phyloP scores from a whole-genome alignment of 148 eudicot species.

The Selenicereus undatus region DNA sequence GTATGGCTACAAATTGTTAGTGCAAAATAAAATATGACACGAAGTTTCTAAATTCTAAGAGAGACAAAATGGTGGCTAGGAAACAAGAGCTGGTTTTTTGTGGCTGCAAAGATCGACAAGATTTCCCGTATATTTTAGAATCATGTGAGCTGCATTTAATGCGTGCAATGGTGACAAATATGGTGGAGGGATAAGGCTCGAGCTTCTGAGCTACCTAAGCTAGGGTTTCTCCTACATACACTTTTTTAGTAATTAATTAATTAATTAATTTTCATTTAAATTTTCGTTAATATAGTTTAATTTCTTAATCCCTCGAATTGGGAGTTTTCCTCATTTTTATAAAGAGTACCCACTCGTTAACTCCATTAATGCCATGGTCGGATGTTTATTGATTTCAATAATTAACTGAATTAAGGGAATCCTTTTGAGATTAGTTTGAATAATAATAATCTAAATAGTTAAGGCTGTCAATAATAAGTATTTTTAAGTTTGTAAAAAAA shows the following conservation, averaged over 20 bases:
- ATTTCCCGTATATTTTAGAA: slow-evolving; percentile 25
- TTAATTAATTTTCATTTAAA: slow-evolving; percentile 8
- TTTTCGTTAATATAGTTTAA: background rate
- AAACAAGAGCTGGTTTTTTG: slow-evolving; percentile 28
- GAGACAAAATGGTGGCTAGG: slow-evolving; percentile 23
- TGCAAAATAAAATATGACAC: background rate
- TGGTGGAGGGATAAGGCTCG: slow-evolving; percentile 21
- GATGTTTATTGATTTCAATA: background rate
- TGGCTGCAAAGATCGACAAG: slow-evolving; percentile 10
- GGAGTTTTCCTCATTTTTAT: slow-evolving; percentile 1
- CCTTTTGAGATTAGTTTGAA: slow-evolving; percentile 1
- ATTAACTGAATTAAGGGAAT: background rate
- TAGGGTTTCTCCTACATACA: slow-evolving; percentile 1
- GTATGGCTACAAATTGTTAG: background rate
- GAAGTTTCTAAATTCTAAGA: slow-evolving; percentile 24
- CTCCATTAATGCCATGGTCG: slow-evolving; percentile 24
- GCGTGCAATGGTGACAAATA: slow-evolving; percentile 6
- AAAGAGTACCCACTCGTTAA: background rate
- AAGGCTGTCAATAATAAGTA: background rate
- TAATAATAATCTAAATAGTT: background rate
- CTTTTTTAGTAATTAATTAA: background rate
- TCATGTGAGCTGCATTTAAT: slow-evolving; percentile 50
- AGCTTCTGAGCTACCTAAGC: slow-evolving; percentile 23
- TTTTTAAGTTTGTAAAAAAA: no score
- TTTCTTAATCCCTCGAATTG: background rate